Base-by-base conservation (phyloP, 495 filamentous ascomycete genomes). In the Letharia columbiana region DNA sequence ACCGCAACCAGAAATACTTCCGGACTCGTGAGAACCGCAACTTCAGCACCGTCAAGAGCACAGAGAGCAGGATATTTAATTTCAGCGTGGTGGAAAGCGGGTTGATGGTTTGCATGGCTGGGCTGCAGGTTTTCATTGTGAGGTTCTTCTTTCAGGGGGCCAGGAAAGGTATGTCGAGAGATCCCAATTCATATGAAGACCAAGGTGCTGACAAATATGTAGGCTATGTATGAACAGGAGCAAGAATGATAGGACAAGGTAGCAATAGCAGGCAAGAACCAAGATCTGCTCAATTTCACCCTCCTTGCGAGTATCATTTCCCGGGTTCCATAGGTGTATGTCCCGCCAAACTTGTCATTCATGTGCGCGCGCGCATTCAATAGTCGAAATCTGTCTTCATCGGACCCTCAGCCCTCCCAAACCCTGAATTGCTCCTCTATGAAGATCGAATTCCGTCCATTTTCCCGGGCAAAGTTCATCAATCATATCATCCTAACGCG, bases 1-100 rank as follows among this genome's bases (percentile, higher is more conserved):
- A 90, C 23, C 87, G 95, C 59, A 96, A 96, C 80, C 95, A 99
- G 75, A 98, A 98, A 75, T 98, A 98, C 79, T 99, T 99, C 87
- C 90, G 95, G 42, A 99, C 95, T 3, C 86, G 95, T 68, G 95
- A 99, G 81, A 98, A 99, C 81, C 85, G 95, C 58, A 99, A 99
- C 76, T 96, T 98, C 78, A 96, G 91, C 77, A 99, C 95, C 8
- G 95, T 99, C 63, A 83, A 91, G 74, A 96, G 91, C 77, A 99
- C 95, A 40, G 95, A 99, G 80, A 83, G 82, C 69, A 82, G 95
- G 56, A 98, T 99, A 70, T 93, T 96, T 78, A 97, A 97, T 75
- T 97, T 99, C 78, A 96, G 90, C 72, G 81, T 99, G 58, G 88
- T 97, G 65, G 95, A 99, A 79, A 86, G 87, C 68, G 79, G 86